Base-by-base conservation (phyloP, 345 rosid species). In the Angophora floribunda region DNA sequence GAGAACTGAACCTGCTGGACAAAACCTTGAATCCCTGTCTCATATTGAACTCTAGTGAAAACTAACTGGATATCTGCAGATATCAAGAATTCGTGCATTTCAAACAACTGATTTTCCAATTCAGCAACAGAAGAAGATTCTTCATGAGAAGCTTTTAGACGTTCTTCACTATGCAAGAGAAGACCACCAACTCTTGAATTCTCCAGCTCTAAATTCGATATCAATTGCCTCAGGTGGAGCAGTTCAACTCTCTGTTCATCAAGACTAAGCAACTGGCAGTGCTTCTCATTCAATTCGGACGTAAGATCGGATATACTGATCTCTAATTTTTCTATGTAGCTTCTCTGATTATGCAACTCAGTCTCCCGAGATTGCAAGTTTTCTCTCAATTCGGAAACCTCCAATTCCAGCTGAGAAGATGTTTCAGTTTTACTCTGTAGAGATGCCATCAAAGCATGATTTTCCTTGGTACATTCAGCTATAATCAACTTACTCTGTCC, bases 71-170 rank as follows among this genome's bases (percentile, higher is more conserved):
- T 89, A 92, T 97, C 96, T 30, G 95, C 90, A 91, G 94, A 95
- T 88, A 95, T 88, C 89, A 91, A 88, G 88, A 44, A 85, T 91
- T 92, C 95, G 49, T 92, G 90, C 95, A 96, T 88, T 92, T 94
- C 96, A 85, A 92, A 92, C 91, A 97, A 87, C 92, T 92, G 95
- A 90, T 90, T 90, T 90, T 98, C 95, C 89, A 95, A 93, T 89
- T 86, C 87, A 84, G 93, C 87, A 87, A 92, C 87, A 57, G 94
- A 90, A 88, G 91, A 90, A 91, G 94, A 91, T 90, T 93, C 92
- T 89, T 89, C 88, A n/a, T 85, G 89, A 88, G 92, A 91, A 92
- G 88, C 87, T 90, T 91, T 89, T 85, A 94, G 93, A 87, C 92
- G 88, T 89, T 94, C 91, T 90, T 96, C 95, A 89, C 90, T 91